These are phyloP conservation scores for Penicillium flavigenum DNA, from an alignment of 495 filamentous ascomycete species.

Conservation along the genomic window DNA sequence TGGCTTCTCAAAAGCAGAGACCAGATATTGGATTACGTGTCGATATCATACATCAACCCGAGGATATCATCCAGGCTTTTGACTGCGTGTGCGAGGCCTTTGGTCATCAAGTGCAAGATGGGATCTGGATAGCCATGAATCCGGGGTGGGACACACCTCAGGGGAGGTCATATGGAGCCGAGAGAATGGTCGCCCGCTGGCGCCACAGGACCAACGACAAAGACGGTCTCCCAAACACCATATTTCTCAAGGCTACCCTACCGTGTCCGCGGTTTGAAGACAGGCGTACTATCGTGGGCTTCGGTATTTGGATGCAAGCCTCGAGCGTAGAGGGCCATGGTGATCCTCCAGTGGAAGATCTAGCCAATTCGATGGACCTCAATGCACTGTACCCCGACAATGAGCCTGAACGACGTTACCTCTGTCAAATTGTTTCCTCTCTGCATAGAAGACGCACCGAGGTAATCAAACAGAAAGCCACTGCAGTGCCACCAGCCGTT, in stretches of 20 bases:
- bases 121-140: slow-evolving; percentile 43
- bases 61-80: slow-evolving; percentile 13
- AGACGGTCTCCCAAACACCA: slow-evolving; percentile 37
- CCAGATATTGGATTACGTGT: not conserved
- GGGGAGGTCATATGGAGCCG: slow-evolving; percentile 28
- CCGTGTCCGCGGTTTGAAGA: slow-evolving; percentile 14
- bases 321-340: slow-evolving; percentile 38
- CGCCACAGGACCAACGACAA: slow-evolving; percentile 27
- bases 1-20: not conserved
- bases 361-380: slow-evolving; percentile 23
- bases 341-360: slow-evolving; percentile 27
- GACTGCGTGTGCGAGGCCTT: slow-evolving; percentile 31
- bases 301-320: slow-evolving; percentile 42
- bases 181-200: slow-evolving; percentile 34
- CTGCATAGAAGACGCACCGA: slow-evolving; percentile 32
- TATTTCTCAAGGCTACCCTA: slow-evolving; percentile 47
- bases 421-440: slow-evolving; percentile 31
- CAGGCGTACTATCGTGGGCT: slow-evolving; percentile 33
- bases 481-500: slow-evolving; percentile 30
- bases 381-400: slow-evolving; percentile 38
- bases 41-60: not conserved
- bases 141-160: slow-evolving; percentile 44
- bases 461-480: slow-evolving; percentile 28
- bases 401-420: slow-evolving; percentile 36
- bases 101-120: slow-evolving; percentile 40